Base-by-base conservation (phyloP, 2,329 filamentous ascomycete species). In the Paecilomyces formosus region DNA sequence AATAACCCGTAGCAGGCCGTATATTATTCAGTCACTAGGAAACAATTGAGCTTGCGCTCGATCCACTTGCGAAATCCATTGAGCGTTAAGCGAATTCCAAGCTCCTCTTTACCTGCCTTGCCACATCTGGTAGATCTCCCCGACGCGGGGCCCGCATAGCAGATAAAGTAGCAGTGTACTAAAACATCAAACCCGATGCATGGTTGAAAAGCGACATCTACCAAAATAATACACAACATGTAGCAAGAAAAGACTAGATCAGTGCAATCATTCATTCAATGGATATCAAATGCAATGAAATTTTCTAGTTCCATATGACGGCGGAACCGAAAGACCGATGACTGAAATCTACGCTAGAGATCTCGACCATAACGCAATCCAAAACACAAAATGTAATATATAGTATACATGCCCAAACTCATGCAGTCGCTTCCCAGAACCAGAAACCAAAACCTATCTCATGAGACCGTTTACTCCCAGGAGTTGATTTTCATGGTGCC, bases 401-500 rank as follows among this genome's bases (percentile, higher is more conserved):
- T 45, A 45, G 39, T 51, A 24, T 33, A 54, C 33, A 59, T 50
- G 22, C 5, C 30, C 55, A 50, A 53, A 61, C 52, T 59, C 53
- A 49, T 21, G 55, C 28, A 54, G 26, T 30, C n/a, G 39, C 39
- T 45, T 45, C 39, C 39, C 39, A 21, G n/a, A 45, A 18, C 39
- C 15, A n/a, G 18, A 45, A 26, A 45, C 39, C 39, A 45, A 45
- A 45, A 45, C 13, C 39, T n/a, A 45, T 15, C 39, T 3, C 24
- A 26, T 1, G n/a, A 18, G 39, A 45, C 39, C 13, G 60, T 59
- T 58, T 71, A 76, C 56, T 76, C 73, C 86, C 88, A 91, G 63
- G 78, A 83, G 67, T 83, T 81, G 64, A 92, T 82, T 86, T 92
- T 92, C 91, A 96, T 96, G 66, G 89, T 94, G 24, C 91, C 91